Evolutionary conservation across 1,284 basidiomycete species (phyloP).

Genomic region (Irpex sp.): DNA sequence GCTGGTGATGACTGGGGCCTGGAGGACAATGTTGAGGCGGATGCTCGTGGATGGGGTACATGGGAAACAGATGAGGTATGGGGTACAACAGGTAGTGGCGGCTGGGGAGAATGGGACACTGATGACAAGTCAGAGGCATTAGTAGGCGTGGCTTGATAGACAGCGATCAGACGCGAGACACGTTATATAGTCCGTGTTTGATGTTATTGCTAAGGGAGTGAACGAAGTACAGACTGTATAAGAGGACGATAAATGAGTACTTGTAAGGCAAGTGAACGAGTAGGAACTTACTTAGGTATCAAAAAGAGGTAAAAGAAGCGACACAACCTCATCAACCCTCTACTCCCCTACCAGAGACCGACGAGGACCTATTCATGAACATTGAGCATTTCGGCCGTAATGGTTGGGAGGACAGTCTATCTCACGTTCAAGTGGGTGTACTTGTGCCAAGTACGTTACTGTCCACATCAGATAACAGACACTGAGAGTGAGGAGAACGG

Average conservation of each 20-base stretch:
- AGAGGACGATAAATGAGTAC: background rate
- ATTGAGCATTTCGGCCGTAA: background rate
- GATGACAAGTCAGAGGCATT: background rate
- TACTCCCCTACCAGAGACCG: constrained; percentile 19
- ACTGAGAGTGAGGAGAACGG: constrained; percentile 69
- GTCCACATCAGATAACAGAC: constrained; percentile 95
- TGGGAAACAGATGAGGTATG: background rate
- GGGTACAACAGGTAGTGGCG: background rate
- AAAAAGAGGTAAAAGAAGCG: background rate
- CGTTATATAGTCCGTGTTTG: background rate
- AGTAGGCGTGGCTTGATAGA: background rate
- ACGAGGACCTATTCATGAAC: constrained; percentile 20
- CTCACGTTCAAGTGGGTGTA: constrained; percentile 86
- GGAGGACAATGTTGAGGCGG: background rate
- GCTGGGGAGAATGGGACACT: background rate
- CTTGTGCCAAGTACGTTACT: constrained; percentile 88
- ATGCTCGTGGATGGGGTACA: background rate
- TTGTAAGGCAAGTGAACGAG: background rate
- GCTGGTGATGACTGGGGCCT: background rate
- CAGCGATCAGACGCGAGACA: background rate
- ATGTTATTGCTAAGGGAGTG: background rate
- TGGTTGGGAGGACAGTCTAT: background rate
- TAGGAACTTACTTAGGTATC: background rate
- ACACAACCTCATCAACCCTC: background rate
- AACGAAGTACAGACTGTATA: background rate